Evolutionary conservation across 2,329 filamentous ascomycete genomes (phyloP).

Genomic region (Penicillium sp.): DNA sequence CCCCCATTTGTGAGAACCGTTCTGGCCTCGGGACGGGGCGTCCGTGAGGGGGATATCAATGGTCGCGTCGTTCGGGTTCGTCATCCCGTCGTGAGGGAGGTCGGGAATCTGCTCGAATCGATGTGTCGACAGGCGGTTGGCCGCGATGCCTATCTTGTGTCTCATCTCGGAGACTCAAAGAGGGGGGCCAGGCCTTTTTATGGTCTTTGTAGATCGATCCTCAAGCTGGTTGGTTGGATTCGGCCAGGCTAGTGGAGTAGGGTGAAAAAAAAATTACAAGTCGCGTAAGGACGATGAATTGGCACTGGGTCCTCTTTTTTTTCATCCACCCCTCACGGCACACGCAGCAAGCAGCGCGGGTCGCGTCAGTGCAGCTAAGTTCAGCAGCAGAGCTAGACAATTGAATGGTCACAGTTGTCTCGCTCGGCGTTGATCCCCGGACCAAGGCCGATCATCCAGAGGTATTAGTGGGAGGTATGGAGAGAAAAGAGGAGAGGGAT

Average conservation of each 20-base stretch:
- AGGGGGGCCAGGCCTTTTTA: conserved; percentile 13
- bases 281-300: neutral
- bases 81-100: conserved; percentile 43
- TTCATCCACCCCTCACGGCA: neutral
- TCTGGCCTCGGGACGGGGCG: conserved; percentile 53
- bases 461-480: neutral
- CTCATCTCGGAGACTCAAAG: conserved; percentile 32
- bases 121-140: conserved; percentile 50
- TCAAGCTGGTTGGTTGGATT: conserved; percentile 21
- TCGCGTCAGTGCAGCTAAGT: neutral
- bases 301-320: neutral
- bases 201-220: conserved; percentile 14
- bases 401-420: neutral
- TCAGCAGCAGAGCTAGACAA: neutral
- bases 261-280: conserved; percentile 11
- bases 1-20: conserved; percentile 47
- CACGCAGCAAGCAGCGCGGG: neutral
- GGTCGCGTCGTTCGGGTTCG: conserved; percentile 57
- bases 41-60: conserved; percentile 66
- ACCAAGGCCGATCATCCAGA: conserved; percentile 3
- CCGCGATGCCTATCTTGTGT: conserved; percentile 37
- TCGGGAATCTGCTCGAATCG: conserved; percentile 50
- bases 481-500: conserved; percentile 12
- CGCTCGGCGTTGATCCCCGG: conserved; percentile 1
- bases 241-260: conserved; percentile 6